Conservation (phyloP, 1,139 yeast species). For the Magnusiomyces tetraspermus region DNA sequence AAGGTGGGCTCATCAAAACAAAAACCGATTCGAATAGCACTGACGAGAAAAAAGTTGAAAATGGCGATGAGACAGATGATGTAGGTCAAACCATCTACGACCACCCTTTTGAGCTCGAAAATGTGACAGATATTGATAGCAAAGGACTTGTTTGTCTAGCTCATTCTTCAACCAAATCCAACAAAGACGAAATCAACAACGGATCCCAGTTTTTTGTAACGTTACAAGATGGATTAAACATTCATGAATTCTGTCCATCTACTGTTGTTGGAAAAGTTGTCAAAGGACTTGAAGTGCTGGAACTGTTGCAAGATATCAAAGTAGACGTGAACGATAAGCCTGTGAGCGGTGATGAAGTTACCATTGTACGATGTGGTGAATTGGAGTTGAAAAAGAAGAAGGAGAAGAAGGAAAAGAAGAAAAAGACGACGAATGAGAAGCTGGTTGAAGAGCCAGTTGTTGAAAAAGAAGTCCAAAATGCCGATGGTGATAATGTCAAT, state of each 20-base stretch:
- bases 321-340: conserved; percentile 32
- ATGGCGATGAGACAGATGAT: conserved; percentile 8
- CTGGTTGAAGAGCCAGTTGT: conserved; percentile 5
- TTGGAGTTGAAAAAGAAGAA: conserved; percentile 21
- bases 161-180: conserved; percentile 47
- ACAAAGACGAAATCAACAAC: conserved; percentile 22
- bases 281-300: conserved; percentile 60
- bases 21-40: too few species aligned
- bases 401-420: conserved; percentile 1
- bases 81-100: conserved; percentile 28
- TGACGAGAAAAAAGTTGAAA: conserved; percentile 31
- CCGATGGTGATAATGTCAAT: too few species aligned
- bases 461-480: neutral
- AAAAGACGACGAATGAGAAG: neutral
- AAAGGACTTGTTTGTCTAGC: conserved; percentile 48
- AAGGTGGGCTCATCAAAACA: conserved; percentile 54
- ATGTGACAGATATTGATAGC: conserved; percentile 29
- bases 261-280: conserved; percentile 58
- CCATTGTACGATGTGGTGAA: conserved; percentile 54
- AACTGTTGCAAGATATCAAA: conserved; percentile 23
- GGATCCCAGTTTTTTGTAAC: conserved; percentile 65
- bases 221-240: conserved; percentile 33
- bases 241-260: conserved; percentile 37
- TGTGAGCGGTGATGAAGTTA: conserved; percentile 36
- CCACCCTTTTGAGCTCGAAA: conserved; percentile 51